A percentile compares a stretch with the other conserved stretches of the same genome.
These are phyloP conservation scores for Selenicereus undatus DNA, from an alignment of 148 eudicot genomes.

Conservation along the genomic window DNA sequence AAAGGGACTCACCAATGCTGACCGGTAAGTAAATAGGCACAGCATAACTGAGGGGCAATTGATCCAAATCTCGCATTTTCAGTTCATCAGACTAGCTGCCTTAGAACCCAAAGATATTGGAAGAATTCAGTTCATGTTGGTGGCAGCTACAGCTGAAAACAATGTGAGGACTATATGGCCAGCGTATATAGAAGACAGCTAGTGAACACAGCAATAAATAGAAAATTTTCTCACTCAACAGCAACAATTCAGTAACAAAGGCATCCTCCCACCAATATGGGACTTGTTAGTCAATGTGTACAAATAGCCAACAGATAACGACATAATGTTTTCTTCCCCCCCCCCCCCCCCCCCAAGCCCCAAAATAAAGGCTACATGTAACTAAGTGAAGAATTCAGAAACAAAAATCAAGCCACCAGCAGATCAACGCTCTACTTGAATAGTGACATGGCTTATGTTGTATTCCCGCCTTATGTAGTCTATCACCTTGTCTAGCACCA, in stretches of 20 bases:
- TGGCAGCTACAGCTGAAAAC: neutral
- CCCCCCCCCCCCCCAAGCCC: neutral
- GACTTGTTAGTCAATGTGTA: constrained; percentile 10
- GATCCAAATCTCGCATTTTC: neutral
- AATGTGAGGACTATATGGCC: neutral
- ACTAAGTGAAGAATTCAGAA: constrained; percentile 1
- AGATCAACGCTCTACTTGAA: constrained; percentile 66
- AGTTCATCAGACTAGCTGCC: neutral
- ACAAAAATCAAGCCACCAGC: constrained; percentile 12
- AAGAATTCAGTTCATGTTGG: neutral
- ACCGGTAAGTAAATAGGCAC: constrained; percentile 8
- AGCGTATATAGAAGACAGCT: neutral
- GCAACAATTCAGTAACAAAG: constrained; percentile 12
- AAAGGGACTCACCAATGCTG: no score
- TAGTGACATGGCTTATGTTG: constrained; percentile 86
- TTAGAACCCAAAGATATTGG: neutral
- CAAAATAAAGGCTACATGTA: constrained; percentile 14
- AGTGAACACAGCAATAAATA: constrained; percentile 12
- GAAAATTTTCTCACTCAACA: constrained; percentile 18
- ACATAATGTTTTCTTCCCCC: constrained; percentile 1
- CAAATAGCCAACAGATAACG: constrained; percentile 20
- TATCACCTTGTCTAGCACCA: constrained; percentile 78
- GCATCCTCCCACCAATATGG: neutral
- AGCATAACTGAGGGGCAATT: constrained; percentile 23
- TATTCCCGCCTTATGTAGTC: constrained; percentile 72